These are phyloP conservation scores for Scedosporium dehoogii DNA, from an alignment of 2,329 filamentous ascomycete genomes.

Conservation along the genomic window DNA sequence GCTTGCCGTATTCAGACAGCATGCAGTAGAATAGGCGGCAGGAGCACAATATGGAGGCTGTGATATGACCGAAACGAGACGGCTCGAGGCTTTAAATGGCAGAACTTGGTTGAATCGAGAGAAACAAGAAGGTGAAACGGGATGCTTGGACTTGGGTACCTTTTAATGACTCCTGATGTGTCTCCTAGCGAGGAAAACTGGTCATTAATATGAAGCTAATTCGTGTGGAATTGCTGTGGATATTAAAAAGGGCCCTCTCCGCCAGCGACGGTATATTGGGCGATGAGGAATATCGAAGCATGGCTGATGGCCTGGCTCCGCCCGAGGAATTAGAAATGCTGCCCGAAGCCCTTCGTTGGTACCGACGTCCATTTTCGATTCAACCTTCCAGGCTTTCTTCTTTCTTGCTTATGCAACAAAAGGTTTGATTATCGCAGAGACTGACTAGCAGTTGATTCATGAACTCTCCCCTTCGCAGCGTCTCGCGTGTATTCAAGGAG, in stretches of 20 bases:
- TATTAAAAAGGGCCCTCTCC: not conserved
- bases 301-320: too few species aligned
- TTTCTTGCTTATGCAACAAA: too few species aligned
- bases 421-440: too few species aligned
- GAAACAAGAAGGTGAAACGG: not conserved
- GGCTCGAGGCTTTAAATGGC: not conserved
- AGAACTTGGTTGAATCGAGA: not conserved
- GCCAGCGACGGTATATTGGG: too few species aligned
- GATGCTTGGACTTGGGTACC: not conserved
- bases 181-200: not conserved
- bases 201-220: conserved; percentile 1
- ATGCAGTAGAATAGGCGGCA: not conserved
- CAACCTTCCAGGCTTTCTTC: too few species aligned
- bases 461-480: too few species aligned
- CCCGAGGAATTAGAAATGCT: too few species aligned
- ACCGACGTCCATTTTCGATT: too few species aligned
- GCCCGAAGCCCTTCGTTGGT: too few species aligned
- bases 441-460: too few species aligned
- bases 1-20: not conserved
- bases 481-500: too few species aligned
- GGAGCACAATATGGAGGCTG: not conserved
- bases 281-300: not conserved
- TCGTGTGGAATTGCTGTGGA: not conserved
- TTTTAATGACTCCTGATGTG: not conserved
- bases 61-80: not conserved